Evolutionary conservation across 306 rosid species (phyloP), one percentile per base, ranked within the genome.

Genomic region (Vigna trinervia): DNA sequence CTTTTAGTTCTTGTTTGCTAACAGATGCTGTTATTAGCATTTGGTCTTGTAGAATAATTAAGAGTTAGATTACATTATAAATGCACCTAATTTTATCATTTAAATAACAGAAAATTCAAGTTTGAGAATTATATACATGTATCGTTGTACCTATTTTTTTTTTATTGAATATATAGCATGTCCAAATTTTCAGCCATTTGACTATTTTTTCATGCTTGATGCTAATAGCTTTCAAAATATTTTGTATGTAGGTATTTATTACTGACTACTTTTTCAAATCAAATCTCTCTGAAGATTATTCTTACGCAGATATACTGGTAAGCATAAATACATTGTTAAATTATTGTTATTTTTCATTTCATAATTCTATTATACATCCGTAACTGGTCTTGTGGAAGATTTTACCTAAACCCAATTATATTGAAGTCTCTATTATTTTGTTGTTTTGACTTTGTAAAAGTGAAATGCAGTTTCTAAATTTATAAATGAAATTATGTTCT

Each of bases 261-360:
- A 69, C 84, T 2, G 98, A 95, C 85, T 95, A 95, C 57, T 92
- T 95, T 79, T 92, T 95, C 96, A 90, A 87, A 71, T 80, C 98
- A 74, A 79, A 84, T 81, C 90, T 92, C 22, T 87, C 87, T 9
- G 91, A 90, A 85, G 91, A 92, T 73, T 90, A 85, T 84, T 88
- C 96, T 57, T 79, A 39, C 8, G 97, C 95, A 12, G 91, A 95
- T 80, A 81, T 92, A 76, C 85, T 84, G 96, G 97, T 84, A 90
- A 86, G 89, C 59, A 17, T 51, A 26, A 22, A 66, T 41, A 43
- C 14, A 20, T 43, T 78, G 71, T 74, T 58, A 76, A 23, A 43
- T 46, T 52, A 15, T 48, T 19, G n/a, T 38, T 62, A 30, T 36
- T 58, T 74, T 53, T 78, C 32, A 74, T 68, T 64, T 78, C 52